Evolutionary conservation across 1,139 yeast genomes (phyloP), one percentile per base, ranked within the genome.

Genomic region (Debaryomyces fabryi): DNA sequence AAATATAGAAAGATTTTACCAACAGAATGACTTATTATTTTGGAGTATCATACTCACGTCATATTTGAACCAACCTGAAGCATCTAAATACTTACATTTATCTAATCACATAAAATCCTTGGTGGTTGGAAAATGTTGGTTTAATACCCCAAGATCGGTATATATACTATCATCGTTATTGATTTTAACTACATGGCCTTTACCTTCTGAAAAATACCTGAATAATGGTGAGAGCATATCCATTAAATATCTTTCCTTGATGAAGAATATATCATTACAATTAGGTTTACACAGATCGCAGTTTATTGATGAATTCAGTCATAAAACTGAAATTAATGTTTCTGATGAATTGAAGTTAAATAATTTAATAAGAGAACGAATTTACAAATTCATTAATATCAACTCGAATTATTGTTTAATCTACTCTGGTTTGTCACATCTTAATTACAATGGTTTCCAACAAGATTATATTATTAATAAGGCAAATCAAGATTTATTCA

Each of bases 171-270:
- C 72, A 6, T 67, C 79, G 2, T 64, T 76, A 42, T 61, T 75
- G 39, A 67, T 76, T 24, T 65, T 76, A 47, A 75, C 80, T 7
- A 74, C 79, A 3, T 76, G 81, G 81, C 77, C 79, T n/a, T 62
- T 75, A 34, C 79, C 79, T 6, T 53, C 60, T 21, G 62, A 62
- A 25, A 54, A 59, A 16, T 51, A 58, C 34, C 64, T 65, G 46
- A 69, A 67, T 40, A 58, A 70, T 29, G 64, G 68, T 34, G 76
- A 74, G 49, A 68, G 72, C 53, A 56, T 71, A 23, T 64, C 74
- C 1, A 58, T 75, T 43, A 75, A 74, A 52, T 75, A 70, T 54
- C 59, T 73, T 20, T 68, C 78, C 6, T 63, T 74, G 35, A 71
- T 74, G 74, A 74, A 71, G 53, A 68, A 65, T 45, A 63, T 76